Base-by-base conservation (phyloP, 345 rosid genomes). In the Rhizophora apiculata region DNA sequence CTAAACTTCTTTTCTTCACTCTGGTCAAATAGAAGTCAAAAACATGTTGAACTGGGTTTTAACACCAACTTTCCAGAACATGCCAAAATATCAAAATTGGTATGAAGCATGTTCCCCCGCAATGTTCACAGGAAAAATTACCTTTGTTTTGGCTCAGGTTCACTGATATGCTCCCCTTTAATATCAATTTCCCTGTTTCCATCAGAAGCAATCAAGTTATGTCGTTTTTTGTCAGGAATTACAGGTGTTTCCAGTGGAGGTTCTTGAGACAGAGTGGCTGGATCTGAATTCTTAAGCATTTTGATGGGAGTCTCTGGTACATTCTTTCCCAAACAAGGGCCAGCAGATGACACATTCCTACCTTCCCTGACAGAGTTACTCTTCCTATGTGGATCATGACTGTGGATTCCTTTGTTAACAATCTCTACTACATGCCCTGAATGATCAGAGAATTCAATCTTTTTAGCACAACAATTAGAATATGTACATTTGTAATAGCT, bases 401-500 rank as follows among this genome's bases (percentile, higher is more conserved):
- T 82, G 83, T 94, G 98, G 68, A 55, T 72, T 80, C 96, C 96
- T 84, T 86, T 91, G 72, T 82, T 85, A 77, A 91, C 88, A 82
- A 87, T 74, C 77, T 94, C 95, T 67, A 83, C 67, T n/a, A 88
- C 81, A 64, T 78, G 82, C 63, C 97, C 97, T 27, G 81, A 68
- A 71, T 84, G 85, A 79, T 86, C 89, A 71, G 89, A 84, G 71
- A 87, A 84, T 74, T 94, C 95, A 3, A 94, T 85, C 84, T 89
- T 91, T 69, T 94, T 94, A 43, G 96, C 98, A 70, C 69, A 79
- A 72, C 98, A 94, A n/a, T 84, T 87, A n/a, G 86, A 81, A 75
- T 76, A 69, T 18, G 96, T 89, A 80, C 98, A 94, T 83, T 85
- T 91, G 81, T 88, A 94, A 84, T 94, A 94, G 73, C 98, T 94